Base-by-base conservation (phyloP, 208 protist genomes). In the Leishmania lainsoni region DNA sequence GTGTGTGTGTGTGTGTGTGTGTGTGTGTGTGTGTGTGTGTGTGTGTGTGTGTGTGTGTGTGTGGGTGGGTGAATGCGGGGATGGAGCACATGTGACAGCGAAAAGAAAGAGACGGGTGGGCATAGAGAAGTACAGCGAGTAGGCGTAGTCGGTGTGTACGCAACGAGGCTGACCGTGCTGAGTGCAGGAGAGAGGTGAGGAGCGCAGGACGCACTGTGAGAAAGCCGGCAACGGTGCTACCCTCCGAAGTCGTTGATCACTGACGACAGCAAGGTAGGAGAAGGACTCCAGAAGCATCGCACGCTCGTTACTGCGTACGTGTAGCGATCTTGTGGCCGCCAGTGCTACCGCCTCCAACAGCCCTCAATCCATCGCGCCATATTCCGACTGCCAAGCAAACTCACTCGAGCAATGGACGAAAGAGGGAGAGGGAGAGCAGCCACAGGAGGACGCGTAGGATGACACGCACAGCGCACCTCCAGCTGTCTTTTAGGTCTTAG, bases 391-490 rank as follows among this genome's bases (percentile, higher is more conserved):
- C 20, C 39, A 73, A 42, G 14, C 20, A 16, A 35, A 54, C 39
- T 54, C 72, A 76, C 72, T 35, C 51, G 3, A 74, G n/a, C 45
- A 56, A 61, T 17, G 2, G 51, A 2, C 5, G 49, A 20, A n/a
- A 42, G 42, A 78, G 6, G 5, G 75, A 54, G 75, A 54, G 20
- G 59, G 70, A 20, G 42, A 5, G 45, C 12, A 69, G 56, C n/a
- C 29, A 12, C 74, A 59, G 51, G 35, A 26, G 8, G 16, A 48
- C 74, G 17, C 54, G 4, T 32, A 78, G 29, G 45, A 52, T 4
- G 29, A 78, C 54, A 71, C 75, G 16, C 75, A 49, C 29, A 70
- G 51, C 42, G 14, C 9, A 71, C 59, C n/a, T n/a, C n/a, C 75
- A 20, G 65, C 56, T 45, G 42, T 45, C 42, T 45, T 45, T 45